Evolutionary conservation across 495 filamentous ascomycete genomes (phyloP).

Genomic region (Massariosphaeria phaeospora): DNA sequence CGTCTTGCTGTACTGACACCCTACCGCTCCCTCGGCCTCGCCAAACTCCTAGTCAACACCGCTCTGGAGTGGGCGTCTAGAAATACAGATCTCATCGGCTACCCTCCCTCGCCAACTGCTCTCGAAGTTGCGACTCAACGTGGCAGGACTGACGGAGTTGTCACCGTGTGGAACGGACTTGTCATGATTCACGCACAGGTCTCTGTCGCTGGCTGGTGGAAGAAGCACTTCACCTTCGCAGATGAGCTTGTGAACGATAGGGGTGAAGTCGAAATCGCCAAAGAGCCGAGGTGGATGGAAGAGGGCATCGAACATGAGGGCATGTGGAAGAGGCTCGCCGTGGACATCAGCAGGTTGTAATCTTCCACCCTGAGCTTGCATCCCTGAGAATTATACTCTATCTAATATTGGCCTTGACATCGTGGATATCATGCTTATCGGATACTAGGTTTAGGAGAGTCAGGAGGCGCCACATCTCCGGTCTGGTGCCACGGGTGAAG

Average conservation of each 20-base stretch:
- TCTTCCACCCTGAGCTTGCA: neutral
- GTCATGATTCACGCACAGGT: conserved; percentile 71
- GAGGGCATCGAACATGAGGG: conserved; percentile 81
- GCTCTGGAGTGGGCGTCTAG: conserved; percentile 57
- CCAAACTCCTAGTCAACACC: conserved; percentile 55
- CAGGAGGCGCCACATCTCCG: neutral
- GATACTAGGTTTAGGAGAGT: too few species aligned
- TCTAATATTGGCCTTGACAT: neutral
- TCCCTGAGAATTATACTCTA: neutral
- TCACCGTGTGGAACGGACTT: conserved; percentile 59
- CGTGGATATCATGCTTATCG: too few species aligned
- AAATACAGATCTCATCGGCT: conserved; percentile 48
- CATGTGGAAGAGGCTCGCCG: conserved; percentile 55
- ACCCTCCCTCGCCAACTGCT: conserved; percentile 26
- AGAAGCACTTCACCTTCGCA: conserved; percentile 62
- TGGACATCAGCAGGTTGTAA: conserved; percentile 23
- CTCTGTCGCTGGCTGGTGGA: conserved; percentile 56
- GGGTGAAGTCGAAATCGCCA: conserved; percentile 16
- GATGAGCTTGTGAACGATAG: conserved; percentile 63
- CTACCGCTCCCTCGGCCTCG: conserved; percentile 61
- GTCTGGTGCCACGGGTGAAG: neutral
- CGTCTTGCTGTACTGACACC: conserved; percentile 62
- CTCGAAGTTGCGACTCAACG: conserved; percentile 24
- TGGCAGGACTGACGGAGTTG: conserved; percentile 16
- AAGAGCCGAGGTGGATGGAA: conserved; percentile 59